Evolutionary conservation across 225 moss, liverwort and hornwort species (phyloP).

Genomic region (Pseudisothecium myosuroides): DNA sequence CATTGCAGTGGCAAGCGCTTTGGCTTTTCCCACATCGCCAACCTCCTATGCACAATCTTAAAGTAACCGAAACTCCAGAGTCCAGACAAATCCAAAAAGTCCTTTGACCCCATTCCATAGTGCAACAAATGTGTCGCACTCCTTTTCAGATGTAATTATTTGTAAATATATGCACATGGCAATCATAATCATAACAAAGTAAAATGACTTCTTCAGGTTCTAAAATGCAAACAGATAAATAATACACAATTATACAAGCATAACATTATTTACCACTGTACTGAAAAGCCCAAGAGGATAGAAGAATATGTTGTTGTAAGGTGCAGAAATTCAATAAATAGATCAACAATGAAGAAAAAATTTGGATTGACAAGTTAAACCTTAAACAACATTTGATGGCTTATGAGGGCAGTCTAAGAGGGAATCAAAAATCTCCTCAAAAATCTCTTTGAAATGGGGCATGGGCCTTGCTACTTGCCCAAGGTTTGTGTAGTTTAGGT

Average conservation of each 20-base stretch:
- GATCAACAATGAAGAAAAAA: not conserved
- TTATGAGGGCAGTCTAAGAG: rapidly evolving
- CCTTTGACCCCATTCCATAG: not conserved
- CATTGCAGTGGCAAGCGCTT: not conserved
- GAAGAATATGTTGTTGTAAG: not conserved
- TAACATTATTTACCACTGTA: not conserved
- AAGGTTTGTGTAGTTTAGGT: rapidly evolving
- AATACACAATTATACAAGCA: not conserved
- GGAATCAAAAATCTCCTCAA: not conserved
- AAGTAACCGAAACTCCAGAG: not conserved
- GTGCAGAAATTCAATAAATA: not conserved
- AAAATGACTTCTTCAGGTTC: not conserved
- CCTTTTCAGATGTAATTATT: not conserved
- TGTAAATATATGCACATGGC: not conserved
- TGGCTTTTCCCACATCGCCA: no score
- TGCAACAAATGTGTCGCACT: not conserved
- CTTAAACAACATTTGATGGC: no score
- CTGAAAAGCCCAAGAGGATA: not conserved
- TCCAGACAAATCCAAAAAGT: not conserved
- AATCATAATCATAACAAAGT: not conserved
- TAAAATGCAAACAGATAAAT: not conserved
- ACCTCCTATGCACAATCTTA: not conserved
- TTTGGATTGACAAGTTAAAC: not conserved
- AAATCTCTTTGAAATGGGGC: not conserved
- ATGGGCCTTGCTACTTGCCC: no score